Conservation (phyloP, 2,329 filamentous ascomycete genomes). For the Zymoseptoria pseudotritici region DNA sequence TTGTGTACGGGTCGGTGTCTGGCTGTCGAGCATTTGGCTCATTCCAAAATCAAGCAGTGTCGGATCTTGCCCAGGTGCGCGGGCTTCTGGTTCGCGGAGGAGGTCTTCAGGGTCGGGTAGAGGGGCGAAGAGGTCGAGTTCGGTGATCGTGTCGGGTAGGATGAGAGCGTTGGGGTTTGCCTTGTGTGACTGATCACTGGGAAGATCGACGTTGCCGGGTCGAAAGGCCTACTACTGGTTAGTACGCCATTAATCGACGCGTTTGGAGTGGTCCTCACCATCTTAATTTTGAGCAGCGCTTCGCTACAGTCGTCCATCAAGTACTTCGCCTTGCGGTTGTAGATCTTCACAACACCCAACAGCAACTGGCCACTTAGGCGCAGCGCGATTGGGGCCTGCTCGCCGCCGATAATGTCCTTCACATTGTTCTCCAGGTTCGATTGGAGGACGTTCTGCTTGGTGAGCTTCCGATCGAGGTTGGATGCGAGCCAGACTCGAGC, state of each 20-base stretch:
- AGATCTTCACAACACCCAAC: constrained; percentile 93
- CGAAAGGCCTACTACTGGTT: constrained; percentile 67
- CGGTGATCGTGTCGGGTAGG: constrained; percentile 85
- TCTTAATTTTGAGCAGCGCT: constrained; percentile 94
- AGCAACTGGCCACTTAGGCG: constrained; percentile 89
- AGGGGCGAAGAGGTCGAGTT: constrained; percentile 73
- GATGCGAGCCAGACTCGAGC: constrained; percentile 97
- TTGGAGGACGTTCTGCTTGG: constrained; percentile 90
- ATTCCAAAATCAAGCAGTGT: constrained; percentile 49
- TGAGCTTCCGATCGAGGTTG: constrained; percentile 96
- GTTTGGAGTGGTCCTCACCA: constrained; percentile 54
- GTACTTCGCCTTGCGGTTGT: constrained; percentile 94
- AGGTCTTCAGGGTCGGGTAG: constrained; percentile 81
- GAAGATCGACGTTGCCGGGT: constrained; percentile 91
- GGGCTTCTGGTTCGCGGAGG: constrained; percentile 37
- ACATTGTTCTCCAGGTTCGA: constrained; percentile 94
- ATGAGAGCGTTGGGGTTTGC: constrained; percentile 80
- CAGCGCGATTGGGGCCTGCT: constrained; percentile 88
- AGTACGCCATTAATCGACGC: background rate
- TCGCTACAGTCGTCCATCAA: constrained; percentile 96
- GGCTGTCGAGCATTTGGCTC: constrained; percentile 63
- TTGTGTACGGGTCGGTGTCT: constrained; percentile 23
- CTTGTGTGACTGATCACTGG: constrained; percentile 65
- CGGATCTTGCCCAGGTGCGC: constrained; percentile 33
- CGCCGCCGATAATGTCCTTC: constrained; percentile 85